Evolutionary conservation across 2,329 filamentous ascomycete species (phyloP), one percentile per base, ranked within the genome.

Genomic region (Aspergillus tamarii): DNA sequence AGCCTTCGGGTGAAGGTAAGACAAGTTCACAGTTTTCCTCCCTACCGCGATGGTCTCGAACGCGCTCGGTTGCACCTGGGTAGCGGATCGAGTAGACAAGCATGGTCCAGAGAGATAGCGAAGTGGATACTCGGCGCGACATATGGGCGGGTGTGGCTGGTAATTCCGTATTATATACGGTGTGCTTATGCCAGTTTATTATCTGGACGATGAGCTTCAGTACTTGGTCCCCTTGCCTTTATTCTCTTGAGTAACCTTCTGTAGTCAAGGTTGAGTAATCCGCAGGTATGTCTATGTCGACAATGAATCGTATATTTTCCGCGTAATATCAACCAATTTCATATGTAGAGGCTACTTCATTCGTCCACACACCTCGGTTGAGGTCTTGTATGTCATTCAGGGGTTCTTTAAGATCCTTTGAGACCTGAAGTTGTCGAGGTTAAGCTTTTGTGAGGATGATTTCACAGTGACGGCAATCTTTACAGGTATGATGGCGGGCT

Each of bases 1-100:
- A 64, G 45, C 43, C 57, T 41, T 63, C 5, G 39, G 61, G 56
- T 21, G 57, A 48, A 75, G 72, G 57, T 68, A 74, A 57, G 54
- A 57, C 54, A 21, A 57, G 36, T 57, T 57, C 54, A 45, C 10
- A 2, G 19, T 57, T 57, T 4, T n/a, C 10, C 16, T 32, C 23
- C 50, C 28, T 34, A n/a, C 28, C 28, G n/a, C 14, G 12, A 30
- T 32, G 6, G 36, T 54, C 19, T 4, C 2, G 39, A n/a, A 41
- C 39, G 16, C 2, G 2, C 39, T 41, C 4, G 16, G 4, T 2
- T 6, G 39, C 7, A n/a, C 14, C 39, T 41, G 3, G 39, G 3
- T 41, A n/a, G 39, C 39, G 8, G 39, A 41, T 5, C 16, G 39
- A 16, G 16, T n/a, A 7, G 39, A 10, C 14, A 19, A 41, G n/a